Evolutionary conservation across 306 rosid genomes (phyloP).

Genomic region (Pyrus betulifolia): DNA sequence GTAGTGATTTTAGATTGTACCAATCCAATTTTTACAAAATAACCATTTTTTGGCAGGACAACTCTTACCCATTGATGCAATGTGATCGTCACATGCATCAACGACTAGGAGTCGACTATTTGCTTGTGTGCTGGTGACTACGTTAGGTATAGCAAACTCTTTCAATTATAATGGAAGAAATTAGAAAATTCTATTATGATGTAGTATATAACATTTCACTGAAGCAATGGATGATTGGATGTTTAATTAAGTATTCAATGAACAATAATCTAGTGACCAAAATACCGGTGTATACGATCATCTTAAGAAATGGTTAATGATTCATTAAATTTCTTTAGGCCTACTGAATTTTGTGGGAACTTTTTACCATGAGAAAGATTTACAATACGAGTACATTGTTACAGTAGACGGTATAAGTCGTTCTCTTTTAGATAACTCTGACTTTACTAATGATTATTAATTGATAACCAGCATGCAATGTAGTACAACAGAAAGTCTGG

Average conservation of each 20-base stretch:
- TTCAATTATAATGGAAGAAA: no score
- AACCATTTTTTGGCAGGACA: no score
- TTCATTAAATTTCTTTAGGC: background rate
- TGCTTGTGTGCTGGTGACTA: no score
- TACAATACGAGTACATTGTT: no score
- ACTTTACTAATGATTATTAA: background rate
- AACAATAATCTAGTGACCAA: background rate
- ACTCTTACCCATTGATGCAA: no score
- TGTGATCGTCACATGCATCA: no score
- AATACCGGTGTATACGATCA: background rate
- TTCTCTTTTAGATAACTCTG: background rate
- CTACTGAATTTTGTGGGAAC: background rate
- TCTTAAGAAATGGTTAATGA: background rate
- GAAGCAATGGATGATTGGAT: no score
- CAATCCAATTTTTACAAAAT: background rate
- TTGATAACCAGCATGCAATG: background rate
- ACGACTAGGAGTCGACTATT: background rate
- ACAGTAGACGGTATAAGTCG: no score
- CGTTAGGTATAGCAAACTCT: no score
- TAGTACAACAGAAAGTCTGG: background rate
- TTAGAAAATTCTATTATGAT: background rate
- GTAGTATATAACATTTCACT: no score
- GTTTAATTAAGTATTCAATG: background rate
- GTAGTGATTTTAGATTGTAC: conserved; percentile 8
- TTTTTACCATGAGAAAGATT: no score